Evolutionary conservation across 2,329 filamentous ascomycete genomes (phyloP), one percentile per base, ranked within the genome.

Genomic region (Alternaria atra): DNA sequence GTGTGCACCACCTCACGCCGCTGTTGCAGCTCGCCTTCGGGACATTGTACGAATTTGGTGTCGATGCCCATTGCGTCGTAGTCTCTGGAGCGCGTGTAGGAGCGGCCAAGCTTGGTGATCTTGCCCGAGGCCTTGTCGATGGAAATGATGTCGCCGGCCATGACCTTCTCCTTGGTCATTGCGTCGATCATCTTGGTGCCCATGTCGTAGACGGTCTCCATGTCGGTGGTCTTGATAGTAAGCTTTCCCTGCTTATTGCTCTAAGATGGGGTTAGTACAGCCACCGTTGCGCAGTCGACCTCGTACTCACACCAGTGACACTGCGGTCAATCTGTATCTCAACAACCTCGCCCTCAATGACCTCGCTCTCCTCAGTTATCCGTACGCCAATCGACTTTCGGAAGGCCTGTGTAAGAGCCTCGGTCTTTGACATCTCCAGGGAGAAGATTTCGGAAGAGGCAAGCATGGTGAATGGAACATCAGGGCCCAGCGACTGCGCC

Each of bases 161-260:
- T 97, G 67, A 99, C 93, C 73, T 96, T 94, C 84, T 99, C 95
- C 82, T 98, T 98, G 69, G 94, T 97, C 93, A 99, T 97, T 67
- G 93, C 93, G 77, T 99, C 95, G 69, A 99, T 99, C 95, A 99
- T 98, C 83, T 98, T 98, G 69, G 91, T 94, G 67, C 95, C 95
- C 94, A 99, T 97, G 75, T 99, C 95, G 83, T 98, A 99, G 68
- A 99, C 92, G 12, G 95, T 97, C 82, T 99, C 95, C 95, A 99
- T 99, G 80, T 99, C 95, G 60, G 94, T 98, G 10, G 95, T 99
- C 84, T 99, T 99, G 84, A 99, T 97, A 20, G 95, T 99, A 67
- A 99, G 89, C 82, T 99, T 99, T 75, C 95, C 95, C 85, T 97
- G 94, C 85, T 98, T 99, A 75, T 95, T 96, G 69, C 91, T 92